phyloP scores from a whole-genome alignment of 257 asterid genomes.

The Solanum verrucosum region DNA sequence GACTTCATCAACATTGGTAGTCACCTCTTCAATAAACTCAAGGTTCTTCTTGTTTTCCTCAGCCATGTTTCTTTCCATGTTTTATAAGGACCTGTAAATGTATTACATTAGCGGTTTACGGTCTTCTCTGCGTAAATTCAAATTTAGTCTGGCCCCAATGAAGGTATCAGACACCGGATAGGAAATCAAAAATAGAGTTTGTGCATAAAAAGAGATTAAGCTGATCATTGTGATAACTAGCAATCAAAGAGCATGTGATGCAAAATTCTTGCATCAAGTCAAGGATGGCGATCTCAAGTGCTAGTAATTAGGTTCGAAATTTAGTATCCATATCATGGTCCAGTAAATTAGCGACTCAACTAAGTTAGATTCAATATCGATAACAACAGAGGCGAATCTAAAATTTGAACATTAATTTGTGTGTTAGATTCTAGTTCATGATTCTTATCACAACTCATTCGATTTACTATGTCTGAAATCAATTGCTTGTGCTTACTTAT shows the following conservation, averaged over 20 bases:
- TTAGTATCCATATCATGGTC: no score
- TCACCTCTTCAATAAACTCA: constrained; percentile 11
- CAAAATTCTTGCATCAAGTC: no score
- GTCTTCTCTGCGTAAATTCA: no score
- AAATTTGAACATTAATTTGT: not conserved
- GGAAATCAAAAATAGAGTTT: not conserved
- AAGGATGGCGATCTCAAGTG: no score
- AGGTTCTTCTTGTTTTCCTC: no score
- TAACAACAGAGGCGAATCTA: not conserved
- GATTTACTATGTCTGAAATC: not conserved
- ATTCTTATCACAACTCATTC: no score
- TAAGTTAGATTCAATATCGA: not conserved
- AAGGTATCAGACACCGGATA: not conserved
- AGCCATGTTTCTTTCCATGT: not conserved
- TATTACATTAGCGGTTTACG: not conserved
- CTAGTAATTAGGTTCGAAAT: no score
- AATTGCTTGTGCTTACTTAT: no score
- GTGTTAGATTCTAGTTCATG: no score
- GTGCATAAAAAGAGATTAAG: no score
- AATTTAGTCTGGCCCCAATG: not conserved
- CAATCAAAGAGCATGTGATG: no score
- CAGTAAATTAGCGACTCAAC: not conserved
- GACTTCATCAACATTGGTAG: constrained; percentile 17
- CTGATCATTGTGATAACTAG: no score
- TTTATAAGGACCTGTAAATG: not conserved